phyloP scores from a whole-genome alignment of 1,284 basidiomycete species.

The Ustilago tritici region DNA sequence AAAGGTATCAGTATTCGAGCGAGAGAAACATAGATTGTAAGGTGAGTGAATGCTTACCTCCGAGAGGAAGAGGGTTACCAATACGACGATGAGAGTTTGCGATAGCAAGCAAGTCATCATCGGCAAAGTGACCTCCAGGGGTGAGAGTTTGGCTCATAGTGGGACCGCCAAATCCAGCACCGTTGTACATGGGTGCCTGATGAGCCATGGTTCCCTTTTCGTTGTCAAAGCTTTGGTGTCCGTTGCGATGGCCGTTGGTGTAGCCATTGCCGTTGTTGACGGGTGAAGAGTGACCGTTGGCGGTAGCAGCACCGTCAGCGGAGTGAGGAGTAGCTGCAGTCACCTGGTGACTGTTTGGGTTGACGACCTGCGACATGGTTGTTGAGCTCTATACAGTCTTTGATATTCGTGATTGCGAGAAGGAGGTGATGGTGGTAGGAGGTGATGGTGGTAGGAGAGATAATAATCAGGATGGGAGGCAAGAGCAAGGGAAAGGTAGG shows the following conservation, averaged over 20 bases:
- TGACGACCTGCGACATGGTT: constrained; percentile 27
- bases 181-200: constrained; percentile 41
- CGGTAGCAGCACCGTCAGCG: not conserved
- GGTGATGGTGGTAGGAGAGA: constrained; percentile 8
- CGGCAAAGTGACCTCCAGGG: constrained; percentile 52
- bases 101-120: constrained; percentile 55
- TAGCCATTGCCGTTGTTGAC: constrained; percentile 11
- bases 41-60: constrained; percentile 35
- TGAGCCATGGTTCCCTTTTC: constrained; percentile 27
- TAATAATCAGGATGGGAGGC: not conserved
- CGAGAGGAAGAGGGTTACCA: constrained; percentile 54
- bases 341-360: constrained; percentile 28
- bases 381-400: too few species aligned
- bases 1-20: not conserved
- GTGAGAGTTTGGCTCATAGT: constrained; percentile 39
- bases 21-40: not conserved
- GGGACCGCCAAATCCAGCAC: constrained; percentile 13
- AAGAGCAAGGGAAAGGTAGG: not conserved
- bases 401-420: not conserved
- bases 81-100: constrained; percentile 47
- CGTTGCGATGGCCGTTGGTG: constrained; percentile 12
- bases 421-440: constrained; percentile 9
- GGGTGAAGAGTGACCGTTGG: constrained; percentile 1
- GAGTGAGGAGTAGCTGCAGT: constrained; percentile 21
- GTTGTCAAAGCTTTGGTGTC: constrained; percentile 25